Conservation (phyloP, 352 stramenopile genomes). For the Peronospora belbahrii region DNA sequence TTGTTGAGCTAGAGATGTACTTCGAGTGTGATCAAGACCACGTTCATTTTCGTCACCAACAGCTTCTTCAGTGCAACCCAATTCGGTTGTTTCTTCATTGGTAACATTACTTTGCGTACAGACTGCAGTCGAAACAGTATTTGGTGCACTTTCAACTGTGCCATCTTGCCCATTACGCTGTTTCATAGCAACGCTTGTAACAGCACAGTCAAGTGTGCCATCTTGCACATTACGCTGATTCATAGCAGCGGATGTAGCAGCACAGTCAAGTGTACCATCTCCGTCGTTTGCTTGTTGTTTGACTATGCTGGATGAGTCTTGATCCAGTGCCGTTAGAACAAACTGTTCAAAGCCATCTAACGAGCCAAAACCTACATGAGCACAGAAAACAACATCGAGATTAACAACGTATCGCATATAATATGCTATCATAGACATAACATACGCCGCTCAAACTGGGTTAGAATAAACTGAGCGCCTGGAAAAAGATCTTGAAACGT, state of each 20-base stretch:
- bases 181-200: no score
- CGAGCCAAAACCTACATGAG: slow-evolving; percentile 26
- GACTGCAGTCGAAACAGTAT: background rate
- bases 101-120: background rate
- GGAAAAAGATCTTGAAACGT: slow-evolving; percentile 27
- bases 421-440: background rate
- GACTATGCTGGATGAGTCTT: background rate
- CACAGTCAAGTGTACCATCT: background rate
- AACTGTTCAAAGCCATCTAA: slow-evolving; percentile 34
- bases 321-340: slow-evolving; percentile 10
- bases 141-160: no score
- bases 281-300: slow-evolving; percentile 9
- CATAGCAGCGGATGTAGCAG: no score
- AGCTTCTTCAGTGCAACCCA: background rate
- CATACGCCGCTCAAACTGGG: slow-evolving; percentile 39
- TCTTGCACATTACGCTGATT: no score
- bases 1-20: background rate
- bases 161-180: no score
- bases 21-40: background rate
- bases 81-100: background rate
- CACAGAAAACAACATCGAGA: background rate
- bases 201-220: no score
- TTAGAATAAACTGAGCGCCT: slow-evolving; percentile 31
- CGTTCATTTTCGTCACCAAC: slow-evolving; percentile 1
- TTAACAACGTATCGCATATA: slow-evolving; percentile 1